Evolutionary conservation across 225 moss, liverwort and hornwort species (phyloP), one percentile per base, ranked within the genome.

Genomic region (Anthoceros angustus): DNA sequence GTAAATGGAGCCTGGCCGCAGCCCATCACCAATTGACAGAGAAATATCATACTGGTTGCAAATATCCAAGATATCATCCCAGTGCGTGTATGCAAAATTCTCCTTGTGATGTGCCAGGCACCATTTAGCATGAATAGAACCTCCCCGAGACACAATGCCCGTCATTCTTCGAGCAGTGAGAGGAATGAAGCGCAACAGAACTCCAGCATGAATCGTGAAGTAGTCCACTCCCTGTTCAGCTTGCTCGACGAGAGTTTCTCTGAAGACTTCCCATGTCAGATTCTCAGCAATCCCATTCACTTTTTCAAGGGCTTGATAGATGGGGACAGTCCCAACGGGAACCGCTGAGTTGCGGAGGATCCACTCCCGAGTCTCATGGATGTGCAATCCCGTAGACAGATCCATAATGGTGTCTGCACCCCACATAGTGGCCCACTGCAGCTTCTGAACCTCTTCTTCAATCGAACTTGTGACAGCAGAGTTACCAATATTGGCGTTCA

Each of bases 171-270:
- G 74, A 15, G 90, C 94, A 0, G 90, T 94, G 72, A 94, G 77
- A 48, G 90, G 90, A 49, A 94, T 94, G 74, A 90, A 94, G 10
- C 94, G 75, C 42, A 94, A 76, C 67, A 94, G 49, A 23, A 94
- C 90, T 9, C 94, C 88, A 4, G 90, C 94, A 55, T 94, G 94
- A 65, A 94, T 94, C 42, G 94, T 94, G 74, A 94, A 90, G 71
- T 94, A 94, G 66, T 94, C 94, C 23, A 94, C 90, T n/a, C 94
- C 94, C 79, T 94, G 90, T 69, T 94, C 87, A 40, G 94, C 94
- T 71, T 94, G 94, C 82, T 94, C 90, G 5, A 94, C 42, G 42
- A 90, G 66, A 3, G 90, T 94, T 38, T 86, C 82, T 66, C 83
- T 76, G 75, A 90, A 90, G 8, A 94, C 86, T 75, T 94, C 94